Base-by-base conservation (phyloP, 1,284 basidiomycete genomes). In the Cryptococcus depauperatus region DNA sequence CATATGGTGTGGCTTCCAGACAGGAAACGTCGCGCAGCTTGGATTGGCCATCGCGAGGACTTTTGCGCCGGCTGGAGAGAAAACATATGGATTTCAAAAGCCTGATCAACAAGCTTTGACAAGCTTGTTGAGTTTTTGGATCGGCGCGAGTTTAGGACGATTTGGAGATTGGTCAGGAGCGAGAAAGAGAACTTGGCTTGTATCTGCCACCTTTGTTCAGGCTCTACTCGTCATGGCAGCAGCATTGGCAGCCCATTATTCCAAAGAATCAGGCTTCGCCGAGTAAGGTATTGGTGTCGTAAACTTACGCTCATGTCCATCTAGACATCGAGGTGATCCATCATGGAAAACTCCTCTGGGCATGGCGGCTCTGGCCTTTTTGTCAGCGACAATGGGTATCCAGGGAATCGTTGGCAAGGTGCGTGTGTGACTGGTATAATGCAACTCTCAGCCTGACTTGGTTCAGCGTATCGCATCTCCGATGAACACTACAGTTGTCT, bases 1-100 rank as follows among this genome's bases (percentile, higher is more conserved):
- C 63, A 79, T 90, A 19, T 90, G 86, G 86, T 84, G 83, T 62
- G 85, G 83, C 2, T 90, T 89, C 69, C 85, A 90, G 68, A 89
- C 72, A 33, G 74, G 74, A 4, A 71, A 71, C 46, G 63, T 73
- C 18, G 71, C 73, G 3, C 72, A 83, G 73, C 74, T 83, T 19
- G 72, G 78, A 3, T 70, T 83, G 10, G 80, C 81, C 2, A 51
- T 82, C 23, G 80, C 80, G 0, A 74, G 82, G 2, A 74, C 79
- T 27, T 89, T 86, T 69, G 78, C 42, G 59, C 77, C 34, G 52
- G 69, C 5, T 68, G 73, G 21, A 54, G 73, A 50, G 68, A 74
- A 55, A 74, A 84, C 70, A 61, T 52, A 52, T 27, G 59, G 56
- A 2, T 88, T 90, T 71, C 83, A 83, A 61, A 77, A 78, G 48